Conservation (phyloP, 768 basidiomycete genomes). For the Amanita brunnescens region DNA sequence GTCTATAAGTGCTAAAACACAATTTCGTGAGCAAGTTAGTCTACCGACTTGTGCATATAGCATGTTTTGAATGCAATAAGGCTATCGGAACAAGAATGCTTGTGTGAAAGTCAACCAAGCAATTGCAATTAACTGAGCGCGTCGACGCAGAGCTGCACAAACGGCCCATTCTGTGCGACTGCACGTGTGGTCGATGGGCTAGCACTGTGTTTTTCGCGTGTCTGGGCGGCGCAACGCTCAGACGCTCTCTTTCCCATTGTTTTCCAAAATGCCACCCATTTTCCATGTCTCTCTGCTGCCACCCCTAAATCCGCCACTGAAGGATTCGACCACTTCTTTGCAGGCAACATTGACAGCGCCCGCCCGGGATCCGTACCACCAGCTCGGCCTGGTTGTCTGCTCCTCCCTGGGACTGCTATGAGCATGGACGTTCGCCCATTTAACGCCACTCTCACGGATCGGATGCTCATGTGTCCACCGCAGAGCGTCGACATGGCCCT, state of each 20-base stretch:
- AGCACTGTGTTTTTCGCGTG: slow-evolving; percentile 69
- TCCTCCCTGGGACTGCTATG: slow-evolving; percentile 66
- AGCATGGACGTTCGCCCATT: slow-evolving; percentile 62
- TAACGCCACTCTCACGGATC: slow-evolving; percentile 14
- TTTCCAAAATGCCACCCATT: too few species aligned
- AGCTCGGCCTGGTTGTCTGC: slow-evolving; percentile 62
- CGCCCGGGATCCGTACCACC: slow-evolving; percentile 58
- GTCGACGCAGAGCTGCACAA: slow-evolving; percentile 57
- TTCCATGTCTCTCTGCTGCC: background rate
- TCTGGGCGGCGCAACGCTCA: slow-evolving; percentile 40
- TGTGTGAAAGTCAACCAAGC: too few species aligned
- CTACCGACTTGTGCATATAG: background rate
- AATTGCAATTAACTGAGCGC: too few species aligned
- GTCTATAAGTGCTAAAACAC: background rate
- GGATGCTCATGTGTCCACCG: slow-evolving; percentile 57
- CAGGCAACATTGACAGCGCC: slow-evolving; percentile 54
- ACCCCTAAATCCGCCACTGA: slow-evolving; percentile 27
- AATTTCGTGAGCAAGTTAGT: background rate
- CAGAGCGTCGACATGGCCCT: too few species aligned
- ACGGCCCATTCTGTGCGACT: slow-evolving; percentile 45
- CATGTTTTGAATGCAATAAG: background rate
- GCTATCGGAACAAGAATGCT: background rate
- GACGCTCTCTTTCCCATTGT: too few species aligned
- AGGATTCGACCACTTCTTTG: slow-evolving; percentile 64
- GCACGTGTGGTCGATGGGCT: slow-evolving; percentile 58